Percentiles rank a stretch among this genome's conserved stretches.
phyloP scores from a whole-genome alignment of 768 basidiomycete species.

The Nidularia pulvinata region DNA sequence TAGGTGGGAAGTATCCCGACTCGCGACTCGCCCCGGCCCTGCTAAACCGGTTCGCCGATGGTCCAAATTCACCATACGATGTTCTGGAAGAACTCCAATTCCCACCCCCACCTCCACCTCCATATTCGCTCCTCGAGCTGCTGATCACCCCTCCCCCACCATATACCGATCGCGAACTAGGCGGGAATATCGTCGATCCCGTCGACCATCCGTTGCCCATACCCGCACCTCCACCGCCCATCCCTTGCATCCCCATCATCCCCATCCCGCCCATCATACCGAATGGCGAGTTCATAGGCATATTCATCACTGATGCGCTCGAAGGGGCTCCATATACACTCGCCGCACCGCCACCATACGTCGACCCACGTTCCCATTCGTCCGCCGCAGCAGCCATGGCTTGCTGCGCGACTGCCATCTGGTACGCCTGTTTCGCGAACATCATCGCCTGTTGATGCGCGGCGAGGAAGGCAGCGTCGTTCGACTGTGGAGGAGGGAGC shows the following conservation, averaged over 20 bases:
- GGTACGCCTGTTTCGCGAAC: slow-evolving; percentile 86
- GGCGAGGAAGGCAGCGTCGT: slow-evolving; percentile 59
- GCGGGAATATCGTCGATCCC: slow-evolving; percentile 51
- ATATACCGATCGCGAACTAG: slow-evolving; percentile 54
- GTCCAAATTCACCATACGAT: slow-evolving; percentile 70
- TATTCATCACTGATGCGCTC: slow-evolving; percentile 9
- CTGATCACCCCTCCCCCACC: slow-evolving; percentile 37
- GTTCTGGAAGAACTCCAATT: slow-evolving; percentile 63
- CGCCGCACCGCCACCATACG: slow-evolving; percentile 32
- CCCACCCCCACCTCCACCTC: slow-evolving; percentile 41
- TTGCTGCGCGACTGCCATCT: slow-evolving; percentile 89
- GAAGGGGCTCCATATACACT: slow-evolving; percentile 44
- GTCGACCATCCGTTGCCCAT: slow-evolving; percentile 43
- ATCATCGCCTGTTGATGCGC: slow-evolving; percentile 91
- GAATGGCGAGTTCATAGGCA: slow-evolving; percentile 15
- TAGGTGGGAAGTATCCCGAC: slow-evolving; percentile 40
- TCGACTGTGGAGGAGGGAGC: slow-evolving; percentile 28
- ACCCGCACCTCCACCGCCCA: slow-evolving; percentile 34
- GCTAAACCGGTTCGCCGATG: slow-evolving; percentile 23
- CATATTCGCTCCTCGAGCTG: slow-evolving; percentile 65
- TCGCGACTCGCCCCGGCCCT: slow-evolving; percentile 20
- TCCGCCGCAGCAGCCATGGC: slow-evolving; percentile 89
- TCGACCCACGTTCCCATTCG: slow-evolving; percentile 87
- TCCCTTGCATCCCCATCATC: slow-evolving; percentile 32
- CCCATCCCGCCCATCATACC: slow-evolving; percentile 36